These are phyloP conservation scores for Fimicolochytrium jonesii DNA, from an alignment of 192 early-diverging fungal species.

Conservation along the genomic window DNA sequence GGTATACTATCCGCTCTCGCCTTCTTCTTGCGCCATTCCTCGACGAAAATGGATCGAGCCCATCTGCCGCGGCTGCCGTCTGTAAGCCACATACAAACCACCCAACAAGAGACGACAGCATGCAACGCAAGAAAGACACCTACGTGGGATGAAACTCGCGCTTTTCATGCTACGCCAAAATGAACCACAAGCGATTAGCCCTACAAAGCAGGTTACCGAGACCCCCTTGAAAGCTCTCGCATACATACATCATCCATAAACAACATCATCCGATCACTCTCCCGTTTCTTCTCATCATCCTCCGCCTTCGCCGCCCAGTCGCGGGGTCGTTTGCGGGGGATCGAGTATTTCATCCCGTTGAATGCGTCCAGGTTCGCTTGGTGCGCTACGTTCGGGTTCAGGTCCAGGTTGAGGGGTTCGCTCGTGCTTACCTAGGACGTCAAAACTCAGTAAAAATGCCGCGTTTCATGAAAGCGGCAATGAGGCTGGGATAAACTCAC, in stretches of 20 bases:
- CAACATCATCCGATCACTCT: slow-evolving; percentile 29
- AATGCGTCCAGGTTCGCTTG: neutral
- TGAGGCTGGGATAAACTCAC: too few species aligned
- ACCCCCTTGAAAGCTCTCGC: neutral
- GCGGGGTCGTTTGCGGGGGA: slow-evolving; percentile 23
- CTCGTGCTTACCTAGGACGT: neutral
- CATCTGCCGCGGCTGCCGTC: too few species aligned
- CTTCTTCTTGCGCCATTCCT: slow-evolving; percentile 35
- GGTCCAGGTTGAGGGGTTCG: slow-evolving; percentile 19
- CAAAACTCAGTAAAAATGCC: too few species aligned
- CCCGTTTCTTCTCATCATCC: slow-evolving; percentile 26
- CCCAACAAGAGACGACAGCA: too few species aligned
- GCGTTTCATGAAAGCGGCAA: too few species aligned
- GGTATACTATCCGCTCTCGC: slow-evolving; percentile 18
- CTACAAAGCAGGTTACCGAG: too few species aligned
- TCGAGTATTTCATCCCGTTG: slow-evolving; percentile 24
- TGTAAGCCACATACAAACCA: too few species aligned
- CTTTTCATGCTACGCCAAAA: too few species aligned
- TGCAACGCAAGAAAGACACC: too few species aligned
- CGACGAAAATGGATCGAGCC: slow-evolving; percentile 23
- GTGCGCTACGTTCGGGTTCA: neutral
- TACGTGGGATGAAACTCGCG: slow-evolving; percentile 28
- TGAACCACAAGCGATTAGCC: too few species aligned
- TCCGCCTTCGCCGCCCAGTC: slow-evolving; percentile 29
- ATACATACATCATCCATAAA: slow-evolving; percentile 39